Evolutionary conservation across 2,329 filamentous ascomycete species (phyloP).

Genomic region (Atkinsonella hypoxylon): DNA sequence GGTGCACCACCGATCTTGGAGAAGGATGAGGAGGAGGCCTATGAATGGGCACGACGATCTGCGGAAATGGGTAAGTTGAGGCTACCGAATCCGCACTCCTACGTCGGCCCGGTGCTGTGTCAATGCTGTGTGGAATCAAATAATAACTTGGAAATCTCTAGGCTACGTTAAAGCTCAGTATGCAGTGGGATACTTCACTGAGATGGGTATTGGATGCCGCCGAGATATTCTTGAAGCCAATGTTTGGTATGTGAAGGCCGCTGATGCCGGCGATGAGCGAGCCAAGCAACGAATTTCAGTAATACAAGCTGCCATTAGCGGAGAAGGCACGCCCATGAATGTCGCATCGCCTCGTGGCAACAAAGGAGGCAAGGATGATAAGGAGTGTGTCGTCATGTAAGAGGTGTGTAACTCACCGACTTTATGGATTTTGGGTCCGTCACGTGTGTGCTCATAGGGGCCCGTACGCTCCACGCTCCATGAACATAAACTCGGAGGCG

Average conservation of each 20-base stretch:
- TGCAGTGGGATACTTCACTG: constrained; percentile 90
- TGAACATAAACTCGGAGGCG: too few relatives aligned
- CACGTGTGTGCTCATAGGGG: too few relatives aligned
- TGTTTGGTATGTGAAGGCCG: constrained; percentile 94
- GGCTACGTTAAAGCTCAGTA: constrained; percentile 73
- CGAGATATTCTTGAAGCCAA: constrained; percentile 94
- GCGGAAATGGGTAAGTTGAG: constrained; percentile 63
- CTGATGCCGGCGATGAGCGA: constrained; percentile 80
- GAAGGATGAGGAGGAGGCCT: constrained; percentile 91
- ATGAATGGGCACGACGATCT: constrained; percentile 85
- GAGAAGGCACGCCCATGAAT: constrained; percentile 41
- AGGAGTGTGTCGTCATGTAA: constrained; percentile 47
- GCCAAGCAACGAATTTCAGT: constrained; percentile 78
- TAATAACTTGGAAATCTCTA: too few relatives aligned
- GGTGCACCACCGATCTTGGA: constrained; percentile 85
- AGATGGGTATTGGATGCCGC: constrained; percentile 94
- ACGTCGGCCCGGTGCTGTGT: too few relatives aligned
- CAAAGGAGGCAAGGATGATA: constrained; percentile 38
- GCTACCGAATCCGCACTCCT: too few relatives aligned
- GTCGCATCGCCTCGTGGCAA: constrained; percentile 41
- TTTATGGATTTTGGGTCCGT: too few relatives aligned
- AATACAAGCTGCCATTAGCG: constrained; percentile 70
- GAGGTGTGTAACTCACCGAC: too few relatives aligned
- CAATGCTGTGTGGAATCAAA: too few relatives aligned
- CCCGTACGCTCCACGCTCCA: too few relatives aligned